phyloP scores from a whole-genome alignment of 2,329 filamentous ascomycete species.

The Plenodomus tracheiphilus region DNA sequence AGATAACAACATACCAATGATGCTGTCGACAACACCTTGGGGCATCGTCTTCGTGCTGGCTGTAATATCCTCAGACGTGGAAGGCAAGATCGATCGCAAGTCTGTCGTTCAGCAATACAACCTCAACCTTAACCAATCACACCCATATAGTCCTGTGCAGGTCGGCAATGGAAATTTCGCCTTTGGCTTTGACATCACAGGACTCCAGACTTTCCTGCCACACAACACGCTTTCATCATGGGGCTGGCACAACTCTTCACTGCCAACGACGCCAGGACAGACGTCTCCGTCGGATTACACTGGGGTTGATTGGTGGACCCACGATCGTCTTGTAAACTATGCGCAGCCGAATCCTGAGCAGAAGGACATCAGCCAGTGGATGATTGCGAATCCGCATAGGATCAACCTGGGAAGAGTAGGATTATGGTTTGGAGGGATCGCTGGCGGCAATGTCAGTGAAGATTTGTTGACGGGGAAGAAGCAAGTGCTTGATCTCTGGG shows the following conservation, averaged over 20 bases:
- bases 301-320: constrained; percentile 51
- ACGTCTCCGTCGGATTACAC: constrained; percentile 45
- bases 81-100: constrained; percentile 33
- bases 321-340: constrained; percentile 50
- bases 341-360: constrained; percentile 48
- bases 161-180: constrained; percentile 55
- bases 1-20: constrained; percentile 2
- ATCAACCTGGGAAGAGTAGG: constrained; percentile 56
- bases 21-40: constrained; percentile 11
- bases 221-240: constrained; percentile 50
- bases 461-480: constrained; percentile 44
- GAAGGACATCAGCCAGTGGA: constrained; percentile 54
- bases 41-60: constrained; percentile 5
- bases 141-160: constrained; percentile 56
- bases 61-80: constrained; percentile 1
- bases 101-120: constrained; percentile 48
- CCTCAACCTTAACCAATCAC: constrained; percentile 53
- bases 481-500: constrained; percentile 56
- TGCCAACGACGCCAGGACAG: constrained; percentile 46
- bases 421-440: constrained; percentile 52
- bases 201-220: constrained; percentile 50
- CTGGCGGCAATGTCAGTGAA: constrained; percentile 46
- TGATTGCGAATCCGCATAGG: constrained; percentile 58
- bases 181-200: constrained; percentile 52
- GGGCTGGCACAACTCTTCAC: constrained; percentile 52